These are phyloP conservation scores for Acrocalymma vagum DNA, from an alignment of 2,329 filamentous ascomycete genomes.

Conservation along the genomic window DNA sequence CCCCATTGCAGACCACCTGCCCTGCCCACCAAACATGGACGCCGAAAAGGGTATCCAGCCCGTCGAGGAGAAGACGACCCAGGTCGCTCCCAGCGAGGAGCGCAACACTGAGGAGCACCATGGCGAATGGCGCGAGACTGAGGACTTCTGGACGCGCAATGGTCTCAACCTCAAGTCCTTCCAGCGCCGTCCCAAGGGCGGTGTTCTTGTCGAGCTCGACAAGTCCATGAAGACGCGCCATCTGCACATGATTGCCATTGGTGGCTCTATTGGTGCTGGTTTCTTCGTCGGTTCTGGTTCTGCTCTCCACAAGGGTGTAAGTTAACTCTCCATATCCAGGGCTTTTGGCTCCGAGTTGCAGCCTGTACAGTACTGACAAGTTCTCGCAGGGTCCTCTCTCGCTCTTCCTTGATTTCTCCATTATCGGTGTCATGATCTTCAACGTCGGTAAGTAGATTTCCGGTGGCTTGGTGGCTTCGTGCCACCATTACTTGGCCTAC, in stretches of 20 bases:
- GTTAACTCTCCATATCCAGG: constrained; percentile 25
- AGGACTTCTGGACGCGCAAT: constrained; percentile 46
- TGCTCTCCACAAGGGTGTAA: constrained; percentile 62
- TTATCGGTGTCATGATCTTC: constrained; percentile 50
- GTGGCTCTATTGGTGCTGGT: constrained; percentile 69
- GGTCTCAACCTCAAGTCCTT: constrained; percentile 46
- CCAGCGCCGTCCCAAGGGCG: constrained; percentile 39
- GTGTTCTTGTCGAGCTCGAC: constrained; percentile 37
- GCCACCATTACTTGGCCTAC: constrained; percentile 15
- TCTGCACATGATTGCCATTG: constrained; percentile 70
- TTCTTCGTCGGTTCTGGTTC: constrained; percentile 69
- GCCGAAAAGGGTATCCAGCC: background rate
- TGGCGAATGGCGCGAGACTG: constrained; percentile 38
- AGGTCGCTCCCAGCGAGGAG: constrained; percentile 14
- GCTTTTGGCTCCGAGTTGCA: too few species aligned
- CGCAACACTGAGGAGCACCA: constrained; percentile 13
- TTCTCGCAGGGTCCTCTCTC: constrained; percentile 35
- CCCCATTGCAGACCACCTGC: too few species aligned
- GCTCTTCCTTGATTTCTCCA: constrained; percentile 49
- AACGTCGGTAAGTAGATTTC: constrained; percentile 47
- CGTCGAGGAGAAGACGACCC: constrained; percentile 37
- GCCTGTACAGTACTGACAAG: constrained; percentile 9
- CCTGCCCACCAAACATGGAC: too few species aligned
- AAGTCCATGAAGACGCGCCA: constrained; percentile 64
- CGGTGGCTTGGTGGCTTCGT: too few species aligned